These are phyloP conservation scores for Metarhizium brunneum DNA, from an alignment of 2,329 filamentous ascomycete species.

Conservation along the genomic window DNA sequence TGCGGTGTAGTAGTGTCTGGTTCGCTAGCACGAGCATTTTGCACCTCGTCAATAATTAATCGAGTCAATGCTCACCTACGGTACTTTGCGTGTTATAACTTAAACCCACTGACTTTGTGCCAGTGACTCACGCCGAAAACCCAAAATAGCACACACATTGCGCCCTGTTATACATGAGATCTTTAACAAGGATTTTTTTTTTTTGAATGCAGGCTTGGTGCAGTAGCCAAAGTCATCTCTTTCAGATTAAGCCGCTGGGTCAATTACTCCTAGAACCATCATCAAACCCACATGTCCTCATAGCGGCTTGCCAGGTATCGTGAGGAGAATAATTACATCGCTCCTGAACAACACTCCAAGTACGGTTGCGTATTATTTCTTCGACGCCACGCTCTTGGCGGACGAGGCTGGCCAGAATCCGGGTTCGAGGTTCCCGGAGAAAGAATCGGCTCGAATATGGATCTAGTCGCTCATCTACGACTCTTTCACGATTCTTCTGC, in stretches of 20 bases:
- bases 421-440: constrained; percentile 67
- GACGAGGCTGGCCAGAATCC: constrained; percentile 64
- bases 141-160: no score
- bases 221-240: background rate
- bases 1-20: no score
- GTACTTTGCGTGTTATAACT: no score
- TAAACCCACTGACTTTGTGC: no score
- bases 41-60: no score
- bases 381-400: constrained; percentile 71
- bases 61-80: no score
- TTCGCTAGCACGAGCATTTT: no score
- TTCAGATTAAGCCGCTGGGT: background rate
- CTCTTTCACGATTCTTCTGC: constrained; percentile 57
- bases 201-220: background rate
- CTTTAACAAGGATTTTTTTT: no score
- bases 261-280: background rate
- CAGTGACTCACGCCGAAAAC: no score
- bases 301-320: constrained; percentile 54
- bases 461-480: constrained; percentile 83
- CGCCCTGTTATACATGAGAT: no score
- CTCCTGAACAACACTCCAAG: constrained; percentile 70
- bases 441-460: constrained; percentile 85
- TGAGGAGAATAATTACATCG: constrained; percentile 55
- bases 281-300: constrained; percentile 41
- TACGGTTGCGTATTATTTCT: constrained; percentile 68